These are phyloP conservation scores for Erodium trifolium DNA, from an alignment of 441 rosid genomes.

Conservation along the genomic window DNA sequence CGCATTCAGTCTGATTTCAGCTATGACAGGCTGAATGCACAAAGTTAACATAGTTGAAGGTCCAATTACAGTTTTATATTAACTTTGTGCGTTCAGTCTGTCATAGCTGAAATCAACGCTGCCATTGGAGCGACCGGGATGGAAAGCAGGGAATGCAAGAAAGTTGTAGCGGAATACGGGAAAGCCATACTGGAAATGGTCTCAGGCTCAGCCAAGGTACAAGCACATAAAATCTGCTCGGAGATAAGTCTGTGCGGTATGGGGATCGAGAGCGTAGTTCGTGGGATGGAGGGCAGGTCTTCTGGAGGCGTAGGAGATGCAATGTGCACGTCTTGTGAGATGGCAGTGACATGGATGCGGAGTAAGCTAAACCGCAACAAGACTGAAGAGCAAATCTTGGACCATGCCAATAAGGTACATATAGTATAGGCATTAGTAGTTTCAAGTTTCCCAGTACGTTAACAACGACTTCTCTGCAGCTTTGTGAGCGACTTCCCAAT, in stretches of 20 bases:
- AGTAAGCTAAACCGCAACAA: conserved; percentile 45
- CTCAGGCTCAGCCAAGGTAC: conserved; percentile 40
- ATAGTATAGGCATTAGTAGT: too few species aligned
- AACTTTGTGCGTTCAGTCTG: conserved; percentile 27
- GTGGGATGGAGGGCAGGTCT: conserved; percentile 26
- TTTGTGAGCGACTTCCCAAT: conserved; percentile 65
- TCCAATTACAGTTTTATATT: too few species aligned
- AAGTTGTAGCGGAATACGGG: conserved; percentile 58
- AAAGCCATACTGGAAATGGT: conserved; percentile 63
- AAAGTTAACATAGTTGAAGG: too few species aligned
- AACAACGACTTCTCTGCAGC: conserved; percentile 24
- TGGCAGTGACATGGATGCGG: conserved; percentile 61
- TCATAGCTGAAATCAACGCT: conserved; percentile 62
- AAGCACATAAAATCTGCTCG: conserved; percentile 49
- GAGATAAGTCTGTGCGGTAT: conserved; percentile 52
- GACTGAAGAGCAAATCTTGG: conserved; percentile 46
- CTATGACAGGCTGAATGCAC: too few species aligned
- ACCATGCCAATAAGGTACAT: conserved; percentile 43
- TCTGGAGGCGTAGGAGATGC: conserved; percentile 33
- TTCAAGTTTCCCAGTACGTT: too few species aligned
- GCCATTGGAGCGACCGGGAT: conserved; percentile 77
- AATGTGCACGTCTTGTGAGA: conserved; percentile 51
- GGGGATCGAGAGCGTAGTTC: conserved; percentile 38
- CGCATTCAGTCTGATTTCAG: conserved; percentile 38
- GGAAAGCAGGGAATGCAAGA: conserved; percentile 57